phyloP scores from a whole-genome alignment of 768 basidiomycete genomes.

The Jaapia argillacea region DNA sequence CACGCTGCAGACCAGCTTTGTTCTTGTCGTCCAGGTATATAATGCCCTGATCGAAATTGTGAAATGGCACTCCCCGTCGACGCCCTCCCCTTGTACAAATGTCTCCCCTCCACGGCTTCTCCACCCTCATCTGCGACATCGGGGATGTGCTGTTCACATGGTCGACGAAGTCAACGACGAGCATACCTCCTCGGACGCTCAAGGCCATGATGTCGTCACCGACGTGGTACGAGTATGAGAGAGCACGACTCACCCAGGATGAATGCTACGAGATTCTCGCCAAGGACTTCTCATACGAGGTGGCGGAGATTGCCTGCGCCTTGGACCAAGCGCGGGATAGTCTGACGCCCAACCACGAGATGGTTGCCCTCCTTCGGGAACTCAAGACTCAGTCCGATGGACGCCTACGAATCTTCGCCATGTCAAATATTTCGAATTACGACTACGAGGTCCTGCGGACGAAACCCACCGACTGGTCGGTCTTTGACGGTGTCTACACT shows the following conservation, averaged over 20 bases:
- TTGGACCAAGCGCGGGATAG: slow-evolving; percentile 35
- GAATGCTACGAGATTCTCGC: slow-evolving; percentile 34
- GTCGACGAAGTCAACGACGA: slow-evolving; percentile 35
- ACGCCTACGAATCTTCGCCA: slow-evolving; percentile 35
- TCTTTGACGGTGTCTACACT: slow-evolving; percentile 45
- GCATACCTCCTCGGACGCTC: slow-evolving; percentile 30
- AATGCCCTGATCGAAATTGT: too few relatives aligned
- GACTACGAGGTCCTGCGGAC: slow-evolving; percentile 36
- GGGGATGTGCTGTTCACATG: slow-evolving; percentile 49
- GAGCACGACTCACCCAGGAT: slow-evolving; percentile 31
- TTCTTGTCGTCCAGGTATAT: too few relatives aligned
- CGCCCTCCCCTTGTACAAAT: too few relatives aligned
- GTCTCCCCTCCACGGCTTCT: too few relatives aligned
- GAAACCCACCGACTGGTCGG: slow-evolving; percentile 34
- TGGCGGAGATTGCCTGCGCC: slow-evolving; percentile 27
- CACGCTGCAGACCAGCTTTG: too few relatives aligned
- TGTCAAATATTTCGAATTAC: slow-evolving; percentile 49
- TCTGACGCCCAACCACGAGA: slow-evolving; percentile 26
- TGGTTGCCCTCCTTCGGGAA: slow-evolving; percentile 35
- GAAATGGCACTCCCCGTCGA: too few relatives aligned
- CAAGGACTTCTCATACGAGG: slow-evolving; percentile 22
- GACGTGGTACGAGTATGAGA: slow-evolving; percentile 47
- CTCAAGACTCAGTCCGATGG: slow-evolving; percentile 28
- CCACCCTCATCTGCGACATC: slow-evolving; percentile 39
- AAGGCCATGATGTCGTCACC: slow-evolving; percentile 31